Evolutionary conservation across 169 alveolate species (phyloP), one percentile per base, ranked within the genome.

Genomic region (Cryptosporidium meleagridis): DNA sequence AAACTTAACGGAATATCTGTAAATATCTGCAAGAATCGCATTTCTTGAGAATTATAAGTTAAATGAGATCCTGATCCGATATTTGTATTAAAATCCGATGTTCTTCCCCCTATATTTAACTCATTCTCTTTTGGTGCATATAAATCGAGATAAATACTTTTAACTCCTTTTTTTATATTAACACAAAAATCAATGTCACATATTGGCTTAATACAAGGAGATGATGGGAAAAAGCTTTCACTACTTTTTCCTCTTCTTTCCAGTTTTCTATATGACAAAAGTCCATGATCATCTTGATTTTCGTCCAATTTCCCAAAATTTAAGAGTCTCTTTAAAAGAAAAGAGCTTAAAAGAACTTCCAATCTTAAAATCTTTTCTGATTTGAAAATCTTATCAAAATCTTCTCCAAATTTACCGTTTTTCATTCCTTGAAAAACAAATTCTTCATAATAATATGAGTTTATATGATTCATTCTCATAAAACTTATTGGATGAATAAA

Each of bases 401-500:
- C 72, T 35, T 65, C 48, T 10, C 3, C 37, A 23, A 55, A 5
- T 23, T 23, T 7, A 3, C 14, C 4, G 2, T 1, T 1, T 31
- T 31, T 31, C 35, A 31, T 18, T 29, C 31, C n/a, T 26, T 37
- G 72, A 65, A 65, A 65, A 5, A 65, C 16, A 29, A 7, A 8
- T 16, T 0, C 33, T 29, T 65, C 72, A 10, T 65, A 65, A 31
- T 26, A 31, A 65, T 37, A 65, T 48, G 52, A 48, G 23, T 71
- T 71, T 6, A 37, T 0, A 35, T n/a, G 39, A 9, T 55, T 31
- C 14, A 14, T 55, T 41, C 55, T 26, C 2, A 39, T 23, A 59
- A 80, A 80, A 33, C 75, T 61, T 1, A n/a, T 65, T 14, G 89
- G 89, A 80, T 80, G 89, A 26, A 80, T 37, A 39, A 29, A 59